Evolutionary conservation across 2,329 filamentous ascomycete genomes (phyloP), one percentile per base, ranked within the genome.

Genomic region (Penicillium palitans): DNA sequence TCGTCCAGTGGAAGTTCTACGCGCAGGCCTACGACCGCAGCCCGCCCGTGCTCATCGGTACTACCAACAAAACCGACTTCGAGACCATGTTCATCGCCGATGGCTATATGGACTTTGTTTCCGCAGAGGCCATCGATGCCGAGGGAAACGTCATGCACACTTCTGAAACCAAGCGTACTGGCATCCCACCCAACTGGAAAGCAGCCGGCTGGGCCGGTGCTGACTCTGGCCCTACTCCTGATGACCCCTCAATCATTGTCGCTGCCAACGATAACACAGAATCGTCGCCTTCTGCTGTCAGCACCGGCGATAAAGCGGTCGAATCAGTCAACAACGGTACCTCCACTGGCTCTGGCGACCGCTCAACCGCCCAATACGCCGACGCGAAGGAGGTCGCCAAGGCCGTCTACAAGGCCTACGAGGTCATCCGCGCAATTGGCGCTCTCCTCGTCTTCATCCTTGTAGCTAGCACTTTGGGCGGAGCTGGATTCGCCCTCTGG

Each of bases 1-100:
- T 76, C 9, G 58, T 52, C 1, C 55, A 53, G 4, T 76, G 74
- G 74, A 69, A 70, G 6, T 71, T 75, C 53, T 70, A 69, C 25
- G 66, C 66, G 1, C 52, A 63, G 48, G 58, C 63, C 15, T 61
- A 62, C 35, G 66, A 66, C 55, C 49, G 50, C 35, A 60, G 63
- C 29, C 42, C 52, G 6, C 42, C 57, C 15, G 58, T 70, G 10
- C 45, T 61, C 35, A 62, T 73, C 25, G 67, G 65, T 15, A 57
- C 64, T 13, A 60, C 63, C 24, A 59, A 64, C 41, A 74, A 74
- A 61, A 58, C 58, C n/a, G 72, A 71, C 13, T 74, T 75, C 29
- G 72, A 75, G 60, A 74, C 72, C 9, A 66, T 69, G 62, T 72
- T 69, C 57, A 65, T 66, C 46, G 65, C 69, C 35, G 63, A 66